Base-by-base conservation (phyloP, 768 basidiomycete species). In the Dendrothele bispora region DNA sequence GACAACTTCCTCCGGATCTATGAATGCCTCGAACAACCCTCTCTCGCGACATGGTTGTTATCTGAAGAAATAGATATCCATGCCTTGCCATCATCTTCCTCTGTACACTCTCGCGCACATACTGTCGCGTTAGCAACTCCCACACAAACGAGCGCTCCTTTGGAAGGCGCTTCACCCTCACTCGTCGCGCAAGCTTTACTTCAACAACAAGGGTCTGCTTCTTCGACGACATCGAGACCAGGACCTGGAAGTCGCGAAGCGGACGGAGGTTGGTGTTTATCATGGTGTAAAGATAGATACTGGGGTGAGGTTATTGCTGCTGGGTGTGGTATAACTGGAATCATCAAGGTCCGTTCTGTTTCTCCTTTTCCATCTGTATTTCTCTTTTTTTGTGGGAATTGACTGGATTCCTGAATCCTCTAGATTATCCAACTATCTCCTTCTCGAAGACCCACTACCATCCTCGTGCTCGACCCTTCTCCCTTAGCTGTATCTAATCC, bases 221-320 rank as follows among this genome's bases (percentile, higher is more conserved):
- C 30, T 32, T 28, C 48, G 2, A n/a, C 66, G 59, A 58, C 51
- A 58, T 44, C 12, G 37, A 53, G 73, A 47, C 68, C 72, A 14
- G 77, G 79, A 1, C 51, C 70, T 20, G 85, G 82, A 0, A 84
- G 80, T 55, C 74, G 86, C 34, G 89, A 95, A 64, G 91, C 91
- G 2, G 86, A 92, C 46, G 92, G 92, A 3, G 95, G 90, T 1
- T 98, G 93, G 93, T 88, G 85, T 48, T 66, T 99, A 35, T 88
- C 87, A 7, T 99, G 95, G 94, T 98, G 95, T 66, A 91, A 92
- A 60, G 97, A 98, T 58, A 77, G 80, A 51, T 97, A 94, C 66
- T 97, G 94, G 94, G 95, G 95, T 2, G 90, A 94, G 61, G 60
- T 95, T 17, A 73, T 98, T 40, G 93, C 92, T 7, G 84, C 83